Conservation (phyloP, 768 basidiomycete species). For the Trichaptum fuscoviolaceum region DNA sequence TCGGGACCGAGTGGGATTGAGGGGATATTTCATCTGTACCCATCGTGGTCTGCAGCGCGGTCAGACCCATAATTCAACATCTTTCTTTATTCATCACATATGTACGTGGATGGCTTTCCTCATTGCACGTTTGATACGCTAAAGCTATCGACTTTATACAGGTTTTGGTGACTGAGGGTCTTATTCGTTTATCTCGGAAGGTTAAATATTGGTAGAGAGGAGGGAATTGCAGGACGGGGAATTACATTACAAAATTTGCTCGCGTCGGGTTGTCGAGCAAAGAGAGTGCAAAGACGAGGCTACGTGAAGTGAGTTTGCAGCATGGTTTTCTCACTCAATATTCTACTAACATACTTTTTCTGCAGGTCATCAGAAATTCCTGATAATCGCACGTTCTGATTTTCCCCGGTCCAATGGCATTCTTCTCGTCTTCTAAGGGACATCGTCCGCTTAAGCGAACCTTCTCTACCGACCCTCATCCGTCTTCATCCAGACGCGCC, state of each 20-base stretch:
- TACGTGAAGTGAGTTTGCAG: neutral
- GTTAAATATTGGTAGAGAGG: neutral
- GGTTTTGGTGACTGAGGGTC: neutral
- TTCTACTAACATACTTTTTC: neutral
- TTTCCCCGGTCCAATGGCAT: neutral
- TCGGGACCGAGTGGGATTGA: neutral
- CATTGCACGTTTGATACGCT: neutral
- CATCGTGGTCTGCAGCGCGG: neutral
- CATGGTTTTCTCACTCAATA: neutral
- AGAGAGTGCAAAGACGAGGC: neutral
- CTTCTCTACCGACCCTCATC: neutral
- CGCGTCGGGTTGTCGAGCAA: neutral
- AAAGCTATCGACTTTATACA: neutral
- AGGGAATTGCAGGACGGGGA: neutral
- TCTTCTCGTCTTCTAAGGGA: neutral
- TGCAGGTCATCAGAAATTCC: neutral
- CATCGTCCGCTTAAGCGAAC: neutral
- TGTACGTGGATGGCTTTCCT: neutral
- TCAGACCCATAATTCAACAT: neutral
- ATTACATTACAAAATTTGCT: neutral
- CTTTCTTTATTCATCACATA: neutral
- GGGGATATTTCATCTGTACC: neutral
- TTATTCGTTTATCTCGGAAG: neutral
- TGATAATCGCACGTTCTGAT: neutral
- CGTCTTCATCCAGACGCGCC: neutral